Evolutionary conservation across 176 grass and related monocot species (phyloP).

Genomic region (maize (Zea mays)): DNA sequence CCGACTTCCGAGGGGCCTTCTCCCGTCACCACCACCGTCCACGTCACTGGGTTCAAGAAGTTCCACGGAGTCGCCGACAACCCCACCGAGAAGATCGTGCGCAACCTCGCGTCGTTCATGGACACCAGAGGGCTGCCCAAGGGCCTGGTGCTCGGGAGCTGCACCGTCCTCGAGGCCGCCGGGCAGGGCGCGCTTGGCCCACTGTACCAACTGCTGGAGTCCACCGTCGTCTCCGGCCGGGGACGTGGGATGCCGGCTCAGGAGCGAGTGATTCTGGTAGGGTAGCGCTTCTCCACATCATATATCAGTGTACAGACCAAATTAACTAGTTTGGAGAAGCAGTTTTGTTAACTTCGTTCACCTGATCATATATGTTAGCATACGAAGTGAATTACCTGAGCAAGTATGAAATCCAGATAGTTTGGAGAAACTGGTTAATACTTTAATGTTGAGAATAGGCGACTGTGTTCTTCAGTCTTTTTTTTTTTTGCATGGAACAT

Average conservation of each 20-base stretch:
- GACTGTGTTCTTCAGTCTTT: background rate
- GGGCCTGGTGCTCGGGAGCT: slow-evolving; percentile 53
- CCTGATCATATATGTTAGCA: too few relatives aligned
- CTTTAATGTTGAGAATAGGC: too few relatives aligned
- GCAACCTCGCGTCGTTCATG: slow-evolving; percentile 46
- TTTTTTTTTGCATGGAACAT: background rate
- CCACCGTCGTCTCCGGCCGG: slow-evolving; percentile 34
- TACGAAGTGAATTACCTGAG: too few relatives aligned
- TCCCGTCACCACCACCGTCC: slow-evolving; percentile 38
- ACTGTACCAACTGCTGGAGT: slow-evolving; percentile 57
- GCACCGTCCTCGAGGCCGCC: slow-evolving; percentile 73
- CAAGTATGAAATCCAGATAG: too few relatives aligned
- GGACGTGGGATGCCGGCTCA: slow-evolving; percentile 24
- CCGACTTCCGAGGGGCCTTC: slow-evolving; percentile 62
- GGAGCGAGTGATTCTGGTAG: slow-evolving; percentile 60
- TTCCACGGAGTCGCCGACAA: slow-evolving; percentile 62
- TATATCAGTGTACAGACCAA: background rate
- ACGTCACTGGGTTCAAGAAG: slow-evolving; percentile 62
- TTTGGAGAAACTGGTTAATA: too few relatives aligned
- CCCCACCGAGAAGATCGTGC: slow-evolving; percentile 54
- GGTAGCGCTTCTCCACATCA: background rate
- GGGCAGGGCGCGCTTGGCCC: slow-evolving; percentile 58
- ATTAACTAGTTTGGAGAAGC: background rate
- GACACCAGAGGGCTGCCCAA: slow-evolving; percentile 53
- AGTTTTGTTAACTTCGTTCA: background rate